These are phyloP conservation scores for Talaromyces nanjingensis DNA, from an alignment of 495 filamentous ascomycete species.

Conservation along the genomic window DNA sequence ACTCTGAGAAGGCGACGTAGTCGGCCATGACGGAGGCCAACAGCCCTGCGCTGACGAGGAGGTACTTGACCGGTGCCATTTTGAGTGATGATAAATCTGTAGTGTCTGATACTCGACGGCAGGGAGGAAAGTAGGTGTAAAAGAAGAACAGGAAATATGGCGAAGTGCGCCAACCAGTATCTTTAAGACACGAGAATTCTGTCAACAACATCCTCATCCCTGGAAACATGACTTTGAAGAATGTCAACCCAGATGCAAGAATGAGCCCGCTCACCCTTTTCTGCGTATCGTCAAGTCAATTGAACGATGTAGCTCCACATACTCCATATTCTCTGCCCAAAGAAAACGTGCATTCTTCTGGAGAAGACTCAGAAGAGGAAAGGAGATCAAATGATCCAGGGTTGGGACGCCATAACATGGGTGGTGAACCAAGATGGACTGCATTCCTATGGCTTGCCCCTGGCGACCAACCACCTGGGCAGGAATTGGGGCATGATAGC, in stretches of 20 bases:
- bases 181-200: not conserved
- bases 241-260: not conserved
- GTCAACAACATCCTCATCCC: not conserved
- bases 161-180: not conserved
- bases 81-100: conserved; percentile 3
- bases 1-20: conserved; percentile 34
- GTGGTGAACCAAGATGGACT: not conserved
- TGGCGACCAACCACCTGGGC: no score
- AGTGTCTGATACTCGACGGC: not conserved
- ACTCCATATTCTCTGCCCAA: not conserved
- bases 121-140: not conserved
- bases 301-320: no score
- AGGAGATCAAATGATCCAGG: not conserved
- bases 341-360: not conserved
- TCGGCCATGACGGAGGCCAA: conserved; percentile 25
- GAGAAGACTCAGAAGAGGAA: not conserved
- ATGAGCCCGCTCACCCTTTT: no score
- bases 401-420: not conserved
- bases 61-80: conserved; percentile 24
- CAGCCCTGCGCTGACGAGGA: conserved; percentile 29
- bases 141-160: not conserved
- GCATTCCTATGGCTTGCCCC: not conserved
- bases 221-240: not conserved
- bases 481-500: not conserved
- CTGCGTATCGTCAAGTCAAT: no score